Evolutionary conservation across 371 early-diverging fungal species (phyloP), one percentile per base, ranked within the genome.

Genomic region (Mortierella sp.): DNA sequence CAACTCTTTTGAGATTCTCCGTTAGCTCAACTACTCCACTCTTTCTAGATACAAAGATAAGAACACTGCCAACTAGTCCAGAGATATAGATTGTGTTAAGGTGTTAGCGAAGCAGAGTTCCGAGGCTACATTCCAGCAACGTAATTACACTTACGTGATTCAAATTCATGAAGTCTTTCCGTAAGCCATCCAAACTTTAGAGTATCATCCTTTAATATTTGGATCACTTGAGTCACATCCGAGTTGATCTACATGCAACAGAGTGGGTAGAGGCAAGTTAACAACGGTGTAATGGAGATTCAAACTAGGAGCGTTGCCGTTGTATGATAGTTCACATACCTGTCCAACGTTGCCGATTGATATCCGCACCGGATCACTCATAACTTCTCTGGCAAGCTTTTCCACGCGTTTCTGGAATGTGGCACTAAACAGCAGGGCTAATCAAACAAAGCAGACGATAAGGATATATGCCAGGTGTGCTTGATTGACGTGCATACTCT

Each of bases 321-420:
- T 20, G 18, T 49, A 16, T n/a, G n/a, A n/a, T n/a, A 37, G 51
- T 63, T 37, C 35, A 10, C 64, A 32, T 75, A 83, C 84, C 83
- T 90, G 90, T 28, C 91, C 91, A 54, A 90, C 86, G 28, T 88
- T 86, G 65, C 93, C 91, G 40, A 92, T 89, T 52, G 90, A 95
- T 61, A 98, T 97, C 73, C 98, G 94, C 68, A 97, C 91, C 68
- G 95, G 95, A 72, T 98, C 96, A n/a, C 85, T 87, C 86, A 96
- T 93, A 57, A 95, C 97, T 78, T 94, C 95, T 26, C 94, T 89
- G 8, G 99, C 99, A 18, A 99, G 90, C 32, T 76, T 79, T 78
- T 97, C 95, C 24, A 99, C 98, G 77, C 95, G 94, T 83, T 93
- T 95, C 49, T 99, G 99, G 94, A 99, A 99, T 0, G 99, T 99